phyloP scores from a whole-genome alignment of 192 early-diverging fungal genomes.

The Dispira parvispora region DNA sequence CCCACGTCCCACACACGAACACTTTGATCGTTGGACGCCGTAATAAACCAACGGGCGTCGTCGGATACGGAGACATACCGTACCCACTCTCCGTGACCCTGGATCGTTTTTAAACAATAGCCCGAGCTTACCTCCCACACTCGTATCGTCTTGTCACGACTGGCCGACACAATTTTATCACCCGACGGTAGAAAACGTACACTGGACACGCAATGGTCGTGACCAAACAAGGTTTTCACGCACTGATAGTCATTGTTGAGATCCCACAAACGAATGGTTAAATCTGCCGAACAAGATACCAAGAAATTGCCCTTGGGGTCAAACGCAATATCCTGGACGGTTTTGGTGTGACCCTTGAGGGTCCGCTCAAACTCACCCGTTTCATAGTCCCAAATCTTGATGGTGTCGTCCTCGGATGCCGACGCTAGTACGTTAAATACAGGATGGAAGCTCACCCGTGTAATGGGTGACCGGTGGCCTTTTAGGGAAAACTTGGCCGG shows the following conservation, averaged over 20 bases:
- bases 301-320: constrained; percentile 66
- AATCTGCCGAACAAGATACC: constrained; percentile 82
- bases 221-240: constrained; percentile 71
- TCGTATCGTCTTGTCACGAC: constrained; percentile 79
- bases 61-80: constrained; percentile 46
- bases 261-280: constrained; percentile 89
- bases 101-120: constrained; percentile 64
- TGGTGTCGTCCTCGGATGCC: constrained; percentile 78
- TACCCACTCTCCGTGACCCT: constrained; percentile 82
- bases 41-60: constrained; percentile 57
- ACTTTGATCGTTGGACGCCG: constrained; percentile 76
- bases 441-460: constrained; percentile 73
- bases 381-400: constrained; percentile 91
- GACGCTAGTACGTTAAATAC: constrained; percentile 67
- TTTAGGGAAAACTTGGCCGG: constrained; percentile 57
- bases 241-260: constrained; percentile 54
- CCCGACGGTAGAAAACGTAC: constrained; percentile 56
- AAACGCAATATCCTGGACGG: constrained; percentile 80
- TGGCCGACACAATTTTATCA: constrained; percentile 72
- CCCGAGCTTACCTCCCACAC: constrained; percentile 76
- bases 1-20: constrained; percentile 65
- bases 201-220: constrained; percentile 84
- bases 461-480: constrained; percentile 69
- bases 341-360: constrained; percentile 88
- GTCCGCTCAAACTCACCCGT: constrained; percentile 84